Base-by-base conservation (phyloP, 2,329 filamentous ascomycete genomes). In the Ophiostoma sp. region DNA sequence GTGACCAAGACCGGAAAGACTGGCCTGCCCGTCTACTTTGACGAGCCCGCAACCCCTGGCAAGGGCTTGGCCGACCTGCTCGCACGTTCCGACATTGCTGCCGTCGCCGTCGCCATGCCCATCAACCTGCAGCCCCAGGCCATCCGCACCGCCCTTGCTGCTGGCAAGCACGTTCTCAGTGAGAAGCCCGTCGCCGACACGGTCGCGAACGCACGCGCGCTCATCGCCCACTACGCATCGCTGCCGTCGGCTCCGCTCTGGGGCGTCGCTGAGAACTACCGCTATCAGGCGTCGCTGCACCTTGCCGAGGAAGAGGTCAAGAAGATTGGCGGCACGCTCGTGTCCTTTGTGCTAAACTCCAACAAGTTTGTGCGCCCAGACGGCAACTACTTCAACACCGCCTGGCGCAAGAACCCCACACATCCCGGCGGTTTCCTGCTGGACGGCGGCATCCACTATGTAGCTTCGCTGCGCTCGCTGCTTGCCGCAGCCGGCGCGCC, bases 391-490 rank as follows among this genome's bases (percentile, higher is more conserved):
- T 82, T 67, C 42, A 79, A 81, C 64, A 86, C 84, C 3, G 72
- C 78, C 40, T 85, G 77, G 91, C 86, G 91, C 67, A 89, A 88
- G 76, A 83, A 79, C 68, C 90, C 90, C 1, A 81, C 84, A 66
- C 85, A 91, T 75, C 89, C 92, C 77, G 91, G 90, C 67, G 90
- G 91, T 0, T 93, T 92, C 75, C 76, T 93, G 67, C 84, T 93
- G 2, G 90, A 93, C 74, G 89, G 86, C 14, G 90, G 91, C 60
- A 89, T 93, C 40, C 91, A 93, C 76, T 88, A 85, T 70, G 80
- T 87, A 6, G 90, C 90, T 7, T 87, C 79, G 0, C 81, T 88
- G 65, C 81, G 90, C 16, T 76, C 84, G 44, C 75, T 93, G 58
- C 78, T 92, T 2, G 79, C 81, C 18, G 70, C 77, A 0, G 78